Evolutionary conservation across 2,329 filamentous ascomycete species (phyloP).

Genomic region (Colletotrichum navitas): DNA sequence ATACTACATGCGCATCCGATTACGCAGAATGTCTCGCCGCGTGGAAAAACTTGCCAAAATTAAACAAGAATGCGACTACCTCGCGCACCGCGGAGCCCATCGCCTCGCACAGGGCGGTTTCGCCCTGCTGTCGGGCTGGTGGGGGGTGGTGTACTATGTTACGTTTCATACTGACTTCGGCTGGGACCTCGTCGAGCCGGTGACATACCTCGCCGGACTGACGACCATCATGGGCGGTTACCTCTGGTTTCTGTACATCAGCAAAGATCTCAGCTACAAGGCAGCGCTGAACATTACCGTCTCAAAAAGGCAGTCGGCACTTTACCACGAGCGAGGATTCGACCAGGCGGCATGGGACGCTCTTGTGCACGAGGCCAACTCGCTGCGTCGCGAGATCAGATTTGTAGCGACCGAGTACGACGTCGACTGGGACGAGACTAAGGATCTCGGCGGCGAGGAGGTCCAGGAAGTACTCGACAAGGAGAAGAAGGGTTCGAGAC

Average conservation of each 20-base stretch:
- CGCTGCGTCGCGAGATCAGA: constrained; percentile 82
- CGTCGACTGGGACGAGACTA: constrained; percentile 86
- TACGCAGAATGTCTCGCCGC: constrained; percentile 77
- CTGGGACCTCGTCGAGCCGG: constrained; percentile 92
- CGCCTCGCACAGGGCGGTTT: constrained; percentile 85
- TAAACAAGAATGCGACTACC: constrained; percentile 83
- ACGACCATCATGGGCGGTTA: constrained; percentile 90
- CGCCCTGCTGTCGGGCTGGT: constrained; percentile 79
- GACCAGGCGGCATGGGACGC: constrained; percentile 82
- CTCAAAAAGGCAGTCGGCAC: constrained; percentile 77
- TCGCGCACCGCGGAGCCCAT: constrained; percentile 84
- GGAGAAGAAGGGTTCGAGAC: constrained; percentile 59
- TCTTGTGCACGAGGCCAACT: constrained; percentile 83
- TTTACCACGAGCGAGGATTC: constrained; percentile 83
- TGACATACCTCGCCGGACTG: constrained; percentile 90
- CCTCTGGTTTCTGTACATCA: constrained; percentile 94
- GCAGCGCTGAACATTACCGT: constrained; percentile 90
- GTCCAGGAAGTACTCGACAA: constrained; percentile 69
- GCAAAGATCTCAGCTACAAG: constrained; percentile 88
- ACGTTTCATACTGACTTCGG: constrained; percentile 81
- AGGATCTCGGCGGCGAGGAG: constrained; percentile 78
- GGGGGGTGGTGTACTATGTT: constrained; percentile 82
- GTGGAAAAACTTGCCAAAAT: constrained; percentile 78
- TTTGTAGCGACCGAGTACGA: constrained; percentile 87
- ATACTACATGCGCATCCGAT: constrained; percentile 82